Percentiles rank a stretch among this genome's conserved stretches.
phyloP scores from a whole-genome alignment of 2,329 filamentous ascomycete genomes.

The Phialophora verrucosa region DNA sequence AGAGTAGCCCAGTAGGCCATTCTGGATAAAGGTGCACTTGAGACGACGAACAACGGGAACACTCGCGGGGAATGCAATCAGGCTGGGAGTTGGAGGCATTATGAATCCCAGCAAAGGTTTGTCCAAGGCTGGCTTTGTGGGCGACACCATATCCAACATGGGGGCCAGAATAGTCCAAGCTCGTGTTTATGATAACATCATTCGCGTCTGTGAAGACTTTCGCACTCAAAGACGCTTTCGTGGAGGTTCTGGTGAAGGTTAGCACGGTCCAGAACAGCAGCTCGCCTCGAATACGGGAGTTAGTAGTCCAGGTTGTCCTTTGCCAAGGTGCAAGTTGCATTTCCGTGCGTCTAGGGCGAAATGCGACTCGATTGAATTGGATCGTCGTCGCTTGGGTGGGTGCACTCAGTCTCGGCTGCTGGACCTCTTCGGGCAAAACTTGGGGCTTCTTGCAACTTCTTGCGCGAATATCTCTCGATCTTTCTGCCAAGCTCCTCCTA shows the following conservation, averaged over 20 bases:
- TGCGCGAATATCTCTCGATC: neutral
- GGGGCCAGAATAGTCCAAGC: neutral
- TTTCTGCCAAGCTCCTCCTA: neutral
- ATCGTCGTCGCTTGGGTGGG: neutral
- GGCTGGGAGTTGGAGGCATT: neutral
- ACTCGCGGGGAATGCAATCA: neutral
- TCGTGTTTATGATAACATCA: neutral
- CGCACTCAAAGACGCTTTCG: neutral
- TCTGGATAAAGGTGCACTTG: neutral
- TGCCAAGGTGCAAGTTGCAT: constrained; percentile 4
- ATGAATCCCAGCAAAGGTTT: neutral
- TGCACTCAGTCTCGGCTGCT: neutral
- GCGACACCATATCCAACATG: neutral
- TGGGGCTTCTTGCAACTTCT: neutral
- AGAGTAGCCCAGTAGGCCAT: constrained; percentile 18
- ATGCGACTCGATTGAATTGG: neutral
- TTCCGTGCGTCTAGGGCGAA: neutral
- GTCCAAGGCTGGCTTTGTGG: neutral
- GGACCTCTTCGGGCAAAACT: neutral
- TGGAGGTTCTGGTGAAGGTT: neutral
- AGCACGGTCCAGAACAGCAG: neutral
- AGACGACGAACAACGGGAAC: neutral
- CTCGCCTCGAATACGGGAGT: neutral
- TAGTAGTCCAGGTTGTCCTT: neutral
- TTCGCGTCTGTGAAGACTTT: neutral